A percentile compares a stretch with the other conserved stretches of the same genome.
phyloP scores from a whole-genome alignment of 129 eudicot genomes.

The Chrysanthemum lavandulifolium region DNA sequence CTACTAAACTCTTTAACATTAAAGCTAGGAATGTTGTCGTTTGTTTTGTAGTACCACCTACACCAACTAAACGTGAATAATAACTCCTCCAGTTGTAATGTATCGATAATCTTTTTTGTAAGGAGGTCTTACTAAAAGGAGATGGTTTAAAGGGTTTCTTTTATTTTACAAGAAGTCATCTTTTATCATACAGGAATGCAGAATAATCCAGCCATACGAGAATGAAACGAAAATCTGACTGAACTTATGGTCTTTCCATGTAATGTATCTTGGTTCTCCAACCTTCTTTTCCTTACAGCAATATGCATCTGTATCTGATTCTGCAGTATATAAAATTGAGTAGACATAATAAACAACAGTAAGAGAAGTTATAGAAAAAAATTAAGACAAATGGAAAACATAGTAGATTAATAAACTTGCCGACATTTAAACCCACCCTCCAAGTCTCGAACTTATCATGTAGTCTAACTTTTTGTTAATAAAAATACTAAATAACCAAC shows the following conservation, averaged over 20 bases:
- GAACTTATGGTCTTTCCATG: conserved; percentile 53
- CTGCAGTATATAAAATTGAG: conserved; percentile 33
- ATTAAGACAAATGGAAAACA: not conserved
- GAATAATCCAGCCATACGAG: not conserved
- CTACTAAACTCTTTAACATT: too few relatives aligned
- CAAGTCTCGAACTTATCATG: not conserved
- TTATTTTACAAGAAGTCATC: not conserved
- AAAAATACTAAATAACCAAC: too few relatives aligned
- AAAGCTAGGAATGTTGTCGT: too few relatives aligned
- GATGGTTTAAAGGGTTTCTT: not conserved
- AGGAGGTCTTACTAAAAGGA: not conserved
- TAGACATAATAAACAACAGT: not conserved
- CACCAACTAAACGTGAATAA: too few relatives aligned
- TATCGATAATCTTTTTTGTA: not conserved
- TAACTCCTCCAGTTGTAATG: too few relatives aligned
- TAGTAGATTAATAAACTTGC: not conserved
- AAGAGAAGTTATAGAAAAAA: not conserved
- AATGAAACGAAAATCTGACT: not conserved
- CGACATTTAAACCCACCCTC: not conserved
- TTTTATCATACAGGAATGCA: not conserved
- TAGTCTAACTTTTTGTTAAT: not conserved
- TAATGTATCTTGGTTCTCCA: conserved; percentile 79
- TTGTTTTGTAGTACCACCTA: too few relatives aligned
- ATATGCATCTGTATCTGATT: conserved; percentile 50
- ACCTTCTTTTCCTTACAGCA: conserved; percentile 62